These are phyloP conservation scores for Raddia distichophylla DNA, from an alignment of 176 grass and related monocot genomes.

Conservation along the genomic window DNA sequence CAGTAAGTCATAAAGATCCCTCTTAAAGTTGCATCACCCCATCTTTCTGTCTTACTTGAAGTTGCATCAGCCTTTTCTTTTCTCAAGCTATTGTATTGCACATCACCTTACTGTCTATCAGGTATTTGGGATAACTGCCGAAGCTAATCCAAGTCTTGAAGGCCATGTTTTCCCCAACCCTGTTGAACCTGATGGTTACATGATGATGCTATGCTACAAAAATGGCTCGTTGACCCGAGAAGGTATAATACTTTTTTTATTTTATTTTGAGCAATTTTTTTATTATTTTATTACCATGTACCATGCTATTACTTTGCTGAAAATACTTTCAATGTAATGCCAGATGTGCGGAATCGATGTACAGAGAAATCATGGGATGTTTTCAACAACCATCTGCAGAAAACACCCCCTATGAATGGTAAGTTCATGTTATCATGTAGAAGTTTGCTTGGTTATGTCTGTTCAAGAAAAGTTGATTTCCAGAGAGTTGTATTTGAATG, in stretches of 20 bases:
- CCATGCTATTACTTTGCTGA: slow-evolving; percentile 21
- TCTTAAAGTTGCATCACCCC: neutral
- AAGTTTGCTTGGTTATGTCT: slow-evolving; percentile 15
- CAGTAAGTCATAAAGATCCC: slow-evolving; percentile 59
- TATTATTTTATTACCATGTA: neutral
- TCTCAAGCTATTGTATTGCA: neutral
- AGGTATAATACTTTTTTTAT: slow-evolving; percentile 42
- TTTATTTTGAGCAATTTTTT: neutral
- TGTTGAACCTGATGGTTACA: slow-evolving; percentile 86
- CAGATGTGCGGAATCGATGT: slow-evolving; percentile 78
- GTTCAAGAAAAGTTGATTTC: neutral
- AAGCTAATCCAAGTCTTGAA: slow-evolving; percentile 89
- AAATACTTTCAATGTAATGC: slow-evolving; percentile 28
- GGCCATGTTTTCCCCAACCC: slow-evolving; percentile 97
- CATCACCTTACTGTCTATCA: slow-evolving; percentile 32
- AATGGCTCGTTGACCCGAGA: slow-evolving; percentile 97
- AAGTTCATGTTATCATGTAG: slow-evolving; percentile 1
- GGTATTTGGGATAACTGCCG: slow-evolving; percentile 90
- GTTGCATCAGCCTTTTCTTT: neutral
- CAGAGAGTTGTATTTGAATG: neutral
- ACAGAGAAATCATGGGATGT: slow-evolving; percentile 87
- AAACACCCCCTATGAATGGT: slow-evolving; percentile 79
- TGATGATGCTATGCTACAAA: slow-evolving; percentile 98
- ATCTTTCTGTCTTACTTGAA: neutral
- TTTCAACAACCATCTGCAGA: slow-evolving; percentile 74